Base-by-base conservation (phyloP, 257 asterid species). In the Nicotiana noctiflora region DNA sequence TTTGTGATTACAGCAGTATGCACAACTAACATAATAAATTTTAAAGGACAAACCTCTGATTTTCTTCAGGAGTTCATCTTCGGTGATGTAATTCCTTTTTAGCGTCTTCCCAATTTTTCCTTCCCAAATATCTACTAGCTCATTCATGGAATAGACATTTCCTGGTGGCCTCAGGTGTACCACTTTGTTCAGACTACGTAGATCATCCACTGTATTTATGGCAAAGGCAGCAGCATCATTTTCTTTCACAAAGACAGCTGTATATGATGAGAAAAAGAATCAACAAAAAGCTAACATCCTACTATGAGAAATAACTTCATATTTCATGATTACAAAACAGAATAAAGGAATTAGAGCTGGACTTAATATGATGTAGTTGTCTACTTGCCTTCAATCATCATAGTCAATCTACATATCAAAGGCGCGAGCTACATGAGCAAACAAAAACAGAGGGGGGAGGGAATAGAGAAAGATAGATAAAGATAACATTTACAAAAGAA, bases 141-240 rank as follows among this genome's bases (percentile, higher is more conserved):
- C 97, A 63, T 90, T 91, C 94, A 93, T 84, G 84, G 96, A 92
- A 79, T 85, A 84, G 12, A 89, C 90, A 80, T 92, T 95, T 15
- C 96, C 97, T 11, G 88, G 88, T 65, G 98, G 99, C 88, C 98
- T 90, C 86, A 95, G 78, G 80, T 92, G 83, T 19, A 93, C 74
- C 31, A 82, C 81, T 84, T 89, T 95, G 75, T 93, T 93, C 87
- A 95, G 79, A 4, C 93, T 87, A 10, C 88, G 89, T 15, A 91
- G 90, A 88, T 95, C 99, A 81, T 95, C 97, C 81, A 92, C 93
- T 7, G 99, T 84, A 81, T 90, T 85, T 60, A 95, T 91, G 18
- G 97, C 89, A 86, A 95, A 95, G 75, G 97, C 83, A 66, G 98
- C 99, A 82, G 92, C 98, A 82, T 95, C 99, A 4, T 85, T 82